Conservation (phyloP, 257 asterid species). For the Scutellaria minor region DNA sequence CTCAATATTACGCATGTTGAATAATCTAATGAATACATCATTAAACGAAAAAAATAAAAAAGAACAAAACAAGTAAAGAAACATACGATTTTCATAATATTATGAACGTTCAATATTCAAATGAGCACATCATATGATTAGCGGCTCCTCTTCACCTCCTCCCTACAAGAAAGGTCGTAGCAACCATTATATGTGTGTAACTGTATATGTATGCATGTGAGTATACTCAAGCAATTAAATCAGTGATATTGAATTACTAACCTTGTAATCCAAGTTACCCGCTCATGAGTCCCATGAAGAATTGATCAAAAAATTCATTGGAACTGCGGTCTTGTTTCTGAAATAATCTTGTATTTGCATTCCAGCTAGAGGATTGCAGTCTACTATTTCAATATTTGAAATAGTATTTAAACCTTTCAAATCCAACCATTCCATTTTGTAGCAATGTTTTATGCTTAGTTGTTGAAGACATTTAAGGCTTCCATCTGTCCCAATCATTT, state of each 20-base stretch:
- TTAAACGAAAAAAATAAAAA: no score
- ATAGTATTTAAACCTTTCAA: background rate
- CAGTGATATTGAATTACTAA: background rate
- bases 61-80: no score
- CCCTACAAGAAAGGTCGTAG: no score
- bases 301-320: background rate
- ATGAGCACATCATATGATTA: no score
- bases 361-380: background rate
- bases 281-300: background rate
- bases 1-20: no score
- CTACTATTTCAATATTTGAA: background rate
- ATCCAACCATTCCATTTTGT: background rate
- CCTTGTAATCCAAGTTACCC: background rate
- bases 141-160: no score
- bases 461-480: background rate
- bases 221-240: no score
- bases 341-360: background rate
- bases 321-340: background rate
- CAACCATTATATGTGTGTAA: no score
- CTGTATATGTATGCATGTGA: no score
- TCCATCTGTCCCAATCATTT: background rate
- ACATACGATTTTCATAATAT: no score
- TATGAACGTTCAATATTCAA: no score
- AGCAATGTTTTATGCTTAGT: slow-evolving; percentile 1
- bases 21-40: no score